Evolutionary conservation across 805 yeast genomes (phyloP).

Genomic region (Hanseniaspora pseudoguilliermondii): DNA sequence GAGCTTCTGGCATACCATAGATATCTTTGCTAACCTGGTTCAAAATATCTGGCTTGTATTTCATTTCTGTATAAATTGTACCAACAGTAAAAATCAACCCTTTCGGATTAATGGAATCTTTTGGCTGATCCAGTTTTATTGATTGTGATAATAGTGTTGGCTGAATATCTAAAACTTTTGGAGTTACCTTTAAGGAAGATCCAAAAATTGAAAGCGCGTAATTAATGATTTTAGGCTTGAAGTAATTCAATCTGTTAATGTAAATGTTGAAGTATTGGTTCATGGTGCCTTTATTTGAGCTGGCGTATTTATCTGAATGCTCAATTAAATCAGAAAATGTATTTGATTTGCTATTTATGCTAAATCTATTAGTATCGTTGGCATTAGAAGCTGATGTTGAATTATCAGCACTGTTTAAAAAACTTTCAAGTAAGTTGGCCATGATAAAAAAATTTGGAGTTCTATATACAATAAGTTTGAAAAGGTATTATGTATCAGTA

Average conservation of each 20-base stretch:
- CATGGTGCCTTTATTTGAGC: not conserved
- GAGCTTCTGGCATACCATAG: conserved; percentile 32
- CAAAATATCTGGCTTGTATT: conserved; percentile 71
- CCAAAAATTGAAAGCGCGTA: conserved; percentile 45
- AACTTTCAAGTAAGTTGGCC: not conserved
- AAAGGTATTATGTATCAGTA: too few relatives aligned
- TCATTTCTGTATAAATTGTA: conserved; percentile 72
- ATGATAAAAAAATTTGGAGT: not conserved
- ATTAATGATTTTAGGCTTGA: conserved; percentile 36
- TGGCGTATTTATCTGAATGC: conserved; percentile 27
- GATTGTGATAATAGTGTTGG: conserved; percentile 26
- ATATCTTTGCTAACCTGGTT: conserved; percentile 57
- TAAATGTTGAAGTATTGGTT: conserved; percentile 51
- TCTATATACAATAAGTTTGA: too few relatives aligned
- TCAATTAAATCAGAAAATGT: conserved; percentile 26
- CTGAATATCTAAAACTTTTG: conserved; percentile 44
- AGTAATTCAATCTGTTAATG: conserved; percentile 35
- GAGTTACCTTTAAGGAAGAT: not conserved
- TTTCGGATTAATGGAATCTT: not conserved
- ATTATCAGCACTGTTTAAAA: not conserved
- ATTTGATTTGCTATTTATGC: conserved; percentile 17
- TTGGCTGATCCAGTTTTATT: not conserved
- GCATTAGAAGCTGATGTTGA: not conserved
- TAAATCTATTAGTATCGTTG: not conserved
- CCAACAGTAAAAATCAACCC: conserved; percentile 75